A percentile compares a stretch with the other conserved stretches of the same genome.
phyloP scores from a whole-genome alignment of 176 grass and related monocot species.

The Zea luxurians region DNA sequence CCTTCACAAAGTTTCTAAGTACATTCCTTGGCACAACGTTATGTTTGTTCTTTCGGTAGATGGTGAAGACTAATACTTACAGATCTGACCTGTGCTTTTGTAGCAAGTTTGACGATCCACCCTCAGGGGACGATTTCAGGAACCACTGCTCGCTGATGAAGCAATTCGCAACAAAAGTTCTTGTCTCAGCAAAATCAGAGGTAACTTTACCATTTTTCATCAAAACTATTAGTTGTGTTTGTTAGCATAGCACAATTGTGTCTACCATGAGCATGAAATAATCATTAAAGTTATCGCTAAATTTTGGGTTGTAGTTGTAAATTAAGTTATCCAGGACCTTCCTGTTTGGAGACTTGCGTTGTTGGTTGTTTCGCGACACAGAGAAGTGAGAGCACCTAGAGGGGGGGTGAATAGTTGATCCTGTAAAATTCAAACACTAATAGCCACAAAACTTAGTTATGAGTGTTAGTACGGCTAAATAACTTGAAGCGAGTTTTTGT shows the following conservation, averaged over 20 bases:
- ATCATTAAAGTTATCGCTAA: background rate
- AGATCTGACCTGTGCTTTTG: constrained; percentile 32
- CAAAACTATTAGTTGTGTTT: background rate
- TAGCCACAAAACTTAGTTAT: no score
- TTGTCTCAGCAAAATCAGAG: constrained; percentile 41
- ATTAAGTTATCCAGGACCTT: background rate
- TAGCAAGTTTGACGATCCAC: constrained; percentile 73
- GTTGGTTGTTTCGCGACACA: no score
- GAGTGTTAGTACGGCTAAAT: no score
- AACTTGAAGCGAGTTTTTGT: no score
- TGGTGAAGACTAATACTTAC: constrained; percentile 29
- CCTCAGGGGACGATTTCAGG: constrained; percentile 66
- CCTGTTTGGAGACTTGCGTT: no score
- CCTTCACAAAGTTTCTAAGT: constrained; percentile 68
- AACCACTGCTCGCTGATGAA: constrained; percentile 62
- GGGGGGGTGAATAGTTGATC: no score
- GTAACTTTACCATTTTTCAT: constrained; percentile 43
- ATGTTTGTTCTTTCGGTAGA: constrained; percentile 4
- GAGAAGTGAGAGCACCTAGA: no score
- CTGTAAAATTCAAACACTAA: no score
- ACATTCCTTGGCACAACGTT: constrained; percentile 19
- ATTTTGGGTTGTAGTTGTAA: background rate
- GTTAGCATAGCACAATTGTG: background rate
- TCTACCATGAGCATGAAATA: background rate
- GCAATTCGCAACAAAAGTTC: constrained; percentile 19